phyloP scores from a whole-genome alignment of 2,329 filamentous ascomycete genomes.

The Fusarium verrucosum region DNA sequence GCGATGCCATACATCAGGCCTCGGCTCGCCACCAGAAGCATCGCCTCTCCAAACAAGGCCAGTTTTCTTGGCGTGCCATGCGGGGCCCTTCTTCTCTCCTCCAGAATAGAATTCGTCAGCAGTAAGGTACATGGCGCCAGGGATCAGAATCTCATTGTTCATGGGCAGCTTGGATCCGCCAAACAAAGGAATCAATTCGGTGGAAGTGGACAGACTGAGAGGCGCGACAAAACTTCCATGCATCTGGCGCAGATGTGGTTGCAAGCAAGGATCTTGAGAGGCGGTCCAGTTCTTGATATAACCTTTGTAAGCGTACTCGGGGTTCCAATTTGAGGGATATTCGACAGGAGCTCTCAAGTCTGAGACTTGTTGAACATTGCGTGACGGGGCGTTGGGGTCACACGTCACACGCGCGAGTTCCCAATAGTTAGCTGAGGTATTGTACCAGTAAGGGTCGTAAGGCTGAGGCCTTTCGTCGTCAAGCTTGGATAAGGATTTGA shows the following conservation, averaged over 20 bases:
- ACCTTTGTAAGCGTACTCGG: slow-evolving; percentile 54
- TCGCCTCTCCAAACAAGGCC: slow-evolving; percentile 71
- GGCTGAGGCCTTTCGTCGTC: slow-evolving; percentile 48
- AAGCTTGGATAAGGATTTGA: slow-evolving; percentile 53
- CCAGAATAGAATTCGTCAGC: slow-evolving; percentile 68
- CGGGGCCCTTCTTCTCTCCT: slow-evolving; percentile 61
- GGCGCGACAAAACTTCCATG: slow-evolving; percentile 68
- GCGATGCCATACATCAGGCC: slow-evolving; percentile 68
- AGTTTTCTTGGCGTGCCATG: slow-evolving; percentile 67
- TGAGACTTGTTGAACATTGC: slow-evolving; percentile 48
- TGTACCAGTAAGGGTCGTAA: slow-evolving; percentile 60
- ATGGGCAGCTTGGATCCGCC: slow-evolving; percentile 69
- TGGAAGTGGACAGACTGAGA: slow-evolving; percentile 60
- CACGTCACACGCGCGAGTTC: slow-evolving; percentile 65
- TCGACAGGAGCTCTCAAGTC: slow-evolving; percentile 47
- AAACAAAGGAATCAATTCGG: slow-evolving; percentile 68
- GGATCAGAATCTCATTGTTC: slow-evolving; percentile 72
- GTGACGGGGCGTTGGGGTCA: slow-evolving; percentile 62
- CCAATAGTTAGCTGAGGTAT: slow-evolving; percentile 64
- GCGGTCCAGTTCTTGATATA: slow-evolving; percentile 67
- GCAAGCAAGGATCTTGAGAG: slow-evolving; percentile 67
- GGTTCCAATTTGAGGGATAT: slow-evolving; percentile 49
- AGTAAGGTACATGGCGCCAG: slow-evolving; percentile 71
- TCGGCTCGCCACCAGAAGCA: slow-evolving; percentile 66
- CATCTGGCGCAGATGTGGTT: slow-evolving; percentile 59